These are phyloP conservation scores for Myxozyma vanderwaltii DNA, from an alignment of 805 yeast genomes.

Conservation along the genomic window DNA sequence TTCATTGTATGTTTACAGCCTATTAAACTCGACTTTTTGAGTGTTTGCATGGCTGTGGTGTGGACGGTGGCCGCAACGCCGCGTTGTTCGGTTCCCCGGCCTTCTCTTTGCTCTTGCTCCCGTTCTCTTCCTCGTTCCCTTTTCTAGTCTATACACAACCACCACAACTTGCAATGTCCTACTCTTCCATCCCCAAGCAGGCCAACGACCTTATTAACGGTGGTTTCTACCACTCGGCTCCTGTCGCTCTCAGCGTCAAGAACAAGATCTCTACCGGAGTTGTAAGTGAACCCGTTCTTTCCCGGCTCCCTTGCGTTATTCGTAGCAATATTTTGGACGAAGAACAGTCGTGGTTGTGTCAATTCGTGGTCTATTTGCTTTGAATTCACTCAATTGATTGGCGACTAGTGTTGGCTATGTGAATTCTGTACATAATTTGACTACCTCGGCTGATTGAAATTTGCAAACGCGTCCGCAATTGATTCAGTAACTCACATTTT, in stretches of 20 bases:
- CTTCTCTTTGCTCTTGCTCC: not conserved
- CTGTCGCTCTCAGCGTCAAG: constrained; percentile 85
- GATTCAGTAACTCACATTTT: not conserved
- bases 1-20: no score
- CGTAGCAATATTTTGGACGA: no score
- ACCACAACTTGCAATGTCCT: constrained; percentile 55
- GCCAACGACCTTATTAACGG: constrained; percentile 85
- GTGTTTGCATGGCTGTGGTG: no score
- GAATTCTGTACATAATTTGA: no score
- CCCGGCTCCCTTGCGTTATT: no score
- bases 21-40: no score
- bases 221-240: constrained; percentile 91
- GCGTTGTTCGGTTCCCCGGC: constrained; percentile 3
- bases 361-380: no score
- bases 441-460: no score
- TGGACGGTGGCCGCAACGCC: not conserved
- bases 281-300: constrained; percentile 34
- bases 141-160: not conserved
- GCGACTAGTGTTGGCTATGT: not conserved
- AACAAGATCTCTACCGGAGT: constrained; percentile 97
- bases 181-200: constrained; percentile 89
- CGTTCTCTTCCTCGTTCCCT: not conserved
- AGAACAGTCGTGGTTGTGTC: no score
- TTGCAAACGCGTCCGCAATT: not conserved
- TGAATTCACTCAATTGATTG: not conserved